These are phyloP conservation scores for Arthroderma sp. DNA, from an alignment of 2,329 filamentous ascomycete species.

Conservation along the genomic window DNA sequence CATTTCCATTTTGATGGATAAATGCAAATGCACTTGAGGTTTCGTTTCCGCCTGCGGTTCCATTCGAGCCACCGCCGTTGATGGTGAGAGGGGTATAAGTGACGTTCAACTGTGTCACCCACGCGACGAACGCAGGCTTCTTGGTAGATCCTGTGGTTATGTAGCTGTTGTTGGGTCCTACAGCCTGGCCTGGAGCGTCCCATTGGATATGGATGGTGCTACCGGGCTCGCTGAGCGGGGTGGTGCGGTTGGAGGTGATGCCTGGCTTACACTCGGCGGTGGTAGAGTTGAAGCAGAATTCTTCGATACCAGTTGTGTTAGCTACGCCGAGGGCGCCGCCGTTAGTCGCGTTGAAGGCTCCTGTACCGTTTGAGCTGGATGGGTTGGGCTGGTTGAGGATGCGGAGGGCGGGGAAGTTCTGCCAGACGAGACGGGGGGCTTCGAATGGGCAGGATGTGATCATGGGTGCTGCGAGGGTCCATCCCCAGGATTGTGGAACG, in stretches of 20 bases:
- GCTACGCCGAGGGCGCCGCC: constrained; percentile 20
- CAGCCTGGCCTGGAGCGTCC: constrained; percentile 53
- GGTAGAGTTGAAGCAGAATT: constrained; percentile 10
- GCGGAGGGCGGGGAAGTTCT: constrained; percentile 64
- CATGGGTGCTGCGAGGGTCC: constrained; percentile 69
- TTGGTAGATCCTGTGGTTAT: constrained; percentile 49
- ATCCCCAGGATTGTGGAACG: constrained; percentile 72
- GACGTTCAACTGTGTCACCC: constrained; percentile 64
- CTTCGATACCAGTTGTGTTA: constrained; percentile 23
- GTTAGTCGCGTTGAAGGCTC: constrained; percentile 47
- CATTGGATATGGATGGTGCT: constrained; percentile 58
- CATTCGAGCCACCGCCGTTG: constrained; percentile 48
- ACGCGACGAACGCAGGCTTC: constrained; percentile 53
- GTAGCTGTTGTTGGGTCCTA: constrained; percentile 76
- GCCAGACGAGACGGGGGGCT: constrained; percentile 65
- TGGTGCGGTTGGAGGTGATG: constrained; percentile 55
- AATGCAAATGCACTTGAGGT: background rate
- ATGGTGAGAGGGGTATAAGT: constrained; percentile 52
- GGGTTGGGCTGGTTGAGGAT: constrained; percentile 68
- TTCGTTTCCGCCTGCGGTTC: constrained; percentile 35
- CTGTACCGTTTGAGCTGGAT: constrained; percentile 44
- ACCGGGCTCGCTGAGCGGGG: constrained; percentile 61
- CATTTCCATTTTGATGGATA: background rate
- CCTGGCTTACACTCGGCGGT: constrained; percentile 48
- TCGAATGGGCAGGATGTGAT: constrained; percentile 62